A percentile compares a stretch with the other conserved stretches of the same genome.
Conservation (phyloP, 2,329 filamentous ascomycete species). For the Gyromitra esculenta region DNA sequence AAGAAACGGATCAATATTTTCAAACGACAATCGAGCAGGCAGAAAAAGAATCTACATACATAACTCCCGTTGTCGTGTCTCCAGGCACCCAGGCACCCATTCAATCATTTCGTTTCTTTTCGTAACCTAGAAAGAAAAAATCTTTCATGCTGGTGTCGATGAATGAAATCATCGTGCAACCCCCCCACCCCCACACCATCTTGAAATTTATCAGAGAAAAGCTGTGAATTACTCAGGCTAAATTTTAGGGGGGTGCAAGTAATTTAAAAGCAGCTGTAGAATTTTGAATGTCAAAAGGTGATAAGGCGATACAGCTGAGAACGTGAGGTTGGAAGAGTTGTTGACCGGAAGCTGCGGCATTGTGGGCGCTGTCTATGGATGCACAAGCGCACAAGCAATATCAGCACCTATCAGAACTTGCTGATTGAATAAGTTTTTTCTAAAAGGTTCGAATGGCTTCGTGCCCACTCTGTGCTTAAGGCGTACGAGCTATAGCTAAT, state of each 20-base stretch:
- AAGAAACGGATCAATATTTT: slow-evolving; percentile 25
- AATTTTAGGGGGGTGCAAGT: slow-evolving; percentile 4
- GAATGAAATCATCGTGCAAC: slow-evolving; percentile 30
- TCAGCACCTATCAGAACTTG: slow-evolving; percentile 22
- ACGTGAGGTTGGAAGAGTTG: slow-evolving; percentile 8
- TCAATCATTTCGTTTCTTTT: slow-evolving; percentile 38
- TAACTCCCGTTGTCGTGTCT: slow-evolving; percentile 30
- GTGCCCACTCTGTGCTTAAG: slow-evolving; percentile 6
- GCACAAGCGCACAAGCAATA: slow-evolving; percentile 1
- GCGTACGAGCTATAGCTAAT: slow-evolving; percentile 11
- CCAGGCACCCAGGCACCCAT: slow-evolving; percentile 34
- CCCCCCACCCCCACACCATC: neutral
- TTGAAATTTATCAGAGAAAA: slow-evolving; percentile 39
- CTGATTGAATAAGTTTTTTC: slow-evolving; percentile 9
- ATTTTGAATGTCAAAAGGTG: slow-evolving; percentile 4
- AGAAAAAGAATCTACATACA: slow-evolving; percentile 23
- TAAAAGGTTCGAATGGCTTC: slow-evolving; percentile 21
- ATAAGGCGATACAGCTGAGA: slow-evolving; percentile 21
- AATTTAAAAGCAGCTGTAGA: slow-evolving; percentile 12
- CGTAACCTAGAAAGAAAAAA: slow-evolving; percentile 21
- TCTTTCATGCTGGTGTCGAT: slow-evolving; percentile 5
- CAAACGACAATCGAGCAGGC: neutral
- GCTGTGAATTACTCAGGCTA: slow-evolving; percentile 36
- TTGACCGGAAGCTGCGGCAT: slow-evolving; percentile 9
- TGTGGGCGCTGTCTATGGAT: slow-evolving; percentile 4